Evolutionary conservation across 1,284 basidiomycete genomes (phyloP).

Genomic region (Rhizoctonia solani): DNA sequence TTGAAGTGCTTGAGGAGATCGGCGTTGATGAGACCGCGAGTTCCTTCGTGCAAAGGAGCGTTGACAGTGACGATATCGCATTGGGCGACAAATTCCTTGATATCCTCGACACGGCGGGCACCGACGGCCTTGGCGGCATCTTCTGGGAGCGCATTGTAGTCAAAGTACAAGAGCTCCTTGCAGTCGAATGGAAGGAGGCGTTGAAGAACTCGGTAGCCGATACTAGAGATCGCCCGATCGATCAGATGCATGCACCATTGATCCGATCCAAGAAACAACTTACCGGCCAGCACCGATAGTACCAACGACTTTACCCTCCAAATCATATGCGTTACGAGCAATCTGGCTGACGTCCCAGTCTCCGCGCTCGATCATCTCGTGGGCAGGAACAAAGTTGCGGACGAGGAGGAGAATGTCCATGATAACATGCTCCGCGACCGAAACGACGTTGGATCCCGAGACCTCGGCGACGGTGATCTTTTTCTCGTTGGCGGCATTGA

Average conservation of each 20-base stretch:
- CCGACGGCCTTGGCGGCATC: constrained; percentile 72
- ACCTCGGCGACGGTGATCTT: constrained; percentile 83
- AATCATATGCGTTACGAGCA: constrained; percentile 81
- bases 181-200: constrained; percentile 85
- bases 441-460: constrained; percentile 84
- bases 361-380: constrained; percentile 83
- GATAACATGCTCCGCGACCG: constrained; percentile 90
- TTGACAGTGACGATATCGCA: constrained; percentile 89
- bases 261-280: too few relatives aligned
- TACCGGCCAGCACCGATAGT: constrained; percentile 76
- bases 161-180: constrained; percentile 93
- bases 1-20: constrained; percentile 90
- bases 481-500: constrained; percentile 83
- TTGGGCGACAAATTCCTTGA: constrained; percentile 83
- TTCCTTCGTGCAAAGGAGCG: constrained; percentile 89
- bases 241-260: neutral
- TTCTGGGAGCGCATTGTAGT: constrained; percentile 81
- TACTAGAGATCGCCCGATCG: constrained; percentile 52
- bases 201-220: constrained; percentile 90
- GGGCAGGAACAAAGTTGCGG: constrained; percentile 83
- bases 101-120: constrained; percentile 76
- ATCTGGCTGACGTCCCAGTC: constrained; percentile 86
- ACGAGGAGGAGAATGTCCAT: constrained; percentile 84
- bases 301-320: constrained; percentile 90
- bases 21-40: constrained; percentile 77